Conservation (phyloP, 768 basidiomycete species). For the Cyclocybe aegerita region DNA sequence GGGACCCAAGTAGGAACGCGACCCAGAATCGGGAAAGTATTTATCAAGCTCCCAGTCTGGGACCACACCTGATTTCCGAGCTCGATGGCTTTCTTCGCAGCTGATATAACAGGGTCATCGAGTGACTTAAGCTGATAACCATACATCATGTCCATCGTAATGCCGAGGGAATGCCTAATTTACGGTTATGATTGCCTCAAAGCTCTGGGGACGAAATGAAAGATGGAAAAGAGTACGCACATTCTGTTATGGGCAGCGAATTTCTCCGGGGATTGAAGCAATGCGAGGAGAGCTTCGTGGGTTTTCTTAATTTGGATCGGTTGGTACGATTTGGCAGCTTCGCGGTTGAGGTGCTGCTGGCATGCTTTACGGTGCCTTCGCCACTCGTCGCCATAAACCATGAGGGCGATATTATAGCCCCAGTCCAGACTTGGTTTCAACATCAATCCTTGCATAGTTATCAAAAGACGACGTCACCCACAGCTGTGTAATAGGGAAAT, state of each 20-base stretch:
- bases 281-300: conserved; percentile 24
- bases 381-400: conserved; percentile 31
- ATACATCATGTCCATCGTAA: conserved; percentile 15
- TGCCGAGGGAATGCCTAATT: conserved; percentile 10
- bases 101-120: conserved; percentile 13
- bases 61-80: conserved; percentile 1
- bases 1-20: conserved; percentile 16
- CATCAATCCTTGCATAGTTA: no score
- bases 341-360: conserved; percentile 30
- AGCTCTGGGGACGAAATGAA: neutral
- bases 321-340: conserved; percentile 20
- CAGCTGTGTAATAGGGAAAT: no score
- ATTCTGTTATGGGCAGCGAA: conserved; percentile 7
- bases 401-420: no score
- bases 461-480: no score
- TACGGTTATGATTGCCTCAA: neutral
- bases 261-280: conserved; percentile 14
- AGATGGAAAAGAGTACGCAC: neutral
- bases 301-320: conserved; percentile 25
- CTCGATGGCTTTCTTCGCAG: conserved; percentile 7
- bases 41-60: conserved; percentile 9
- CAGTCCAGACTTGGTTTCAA: no score
- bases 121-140: conserved; percentile 14
- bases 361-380: conserved; percentile 32
- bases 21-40: conserved; percentile 11